A percentile compares a stretch with the other conserved stretches of the same genome.
These are phyloP conservation scores for Bolboschoenoplectus hybrid DNA, from an alignment of 202 grass and related monocot genomes.

Conservation along the genomic window DNA sequence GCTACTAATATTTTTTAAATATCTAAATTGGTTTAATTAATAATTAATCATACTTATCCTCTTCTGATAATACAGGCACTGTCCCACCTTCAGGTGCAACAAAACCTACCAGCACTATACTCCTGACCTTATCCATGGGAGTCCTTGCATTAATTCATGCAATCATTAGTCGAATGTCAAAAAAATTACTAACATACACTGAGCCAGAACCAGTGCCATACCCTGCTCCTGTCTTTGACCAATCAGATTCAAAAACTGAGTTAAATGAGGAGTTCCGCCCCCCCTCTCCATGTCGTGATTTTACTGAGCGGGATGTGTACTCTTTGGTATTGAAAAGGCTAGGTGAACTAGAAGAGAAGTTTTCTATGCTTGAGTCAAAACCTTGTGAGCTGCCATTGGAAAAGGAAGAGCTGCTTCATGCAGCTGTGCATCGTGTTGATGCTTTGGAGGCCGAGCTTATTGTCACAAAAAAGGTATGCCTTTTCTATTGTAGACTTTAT, in stretches of 20 bases:
- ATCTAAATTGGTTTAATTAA: constrained; percentile 13
- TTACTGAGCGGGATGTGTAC: constrained; percentile 41
- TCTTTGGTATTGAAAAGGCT: constrained; percentile 55
- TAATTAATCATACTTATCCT: background rate
- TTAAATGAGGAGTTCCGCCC: constrained; percentile 50
- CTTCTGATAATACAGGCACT: constrained; percentile 42
- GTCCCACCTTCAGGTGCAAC: constrained; percentile 40
- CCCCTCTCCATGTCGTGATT: constrained; percentile 51
- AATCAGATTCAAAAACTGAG: background rate
- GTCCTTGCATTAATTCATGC: background rate
- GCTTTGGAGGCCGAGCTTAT: constrained; percentile 93
- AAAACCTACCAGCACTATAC: constrained; percentile 33
- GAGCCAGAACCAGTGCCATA: background rate
- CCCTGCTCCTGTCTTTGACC: constrained; percentile 16
- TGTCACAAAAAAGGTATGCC: constrained; percentile 79
- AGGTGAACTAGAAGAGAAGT: constrained; percentile 77
- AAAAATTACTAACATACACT: background rate
- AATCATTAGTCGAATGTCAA: background rate
- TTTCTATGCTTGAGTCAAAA: constrained; percentile 63
- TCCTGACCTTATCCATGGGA: constrained; percentile 6
- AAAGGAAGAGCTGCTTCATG: constrained; percentile 77
- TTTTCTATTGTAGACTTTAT: constrained; percentile 11
- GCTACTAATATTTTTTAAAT: background rate
- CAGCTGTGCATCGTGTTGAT: constrained; percentile 61
- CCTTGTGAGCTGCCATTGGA: constrained; percentile 78